phyloP scores from a whole-genome alignment of 495 filamentous ascomycete genomes.

The Sphaerosporella brunnea region DNA sequence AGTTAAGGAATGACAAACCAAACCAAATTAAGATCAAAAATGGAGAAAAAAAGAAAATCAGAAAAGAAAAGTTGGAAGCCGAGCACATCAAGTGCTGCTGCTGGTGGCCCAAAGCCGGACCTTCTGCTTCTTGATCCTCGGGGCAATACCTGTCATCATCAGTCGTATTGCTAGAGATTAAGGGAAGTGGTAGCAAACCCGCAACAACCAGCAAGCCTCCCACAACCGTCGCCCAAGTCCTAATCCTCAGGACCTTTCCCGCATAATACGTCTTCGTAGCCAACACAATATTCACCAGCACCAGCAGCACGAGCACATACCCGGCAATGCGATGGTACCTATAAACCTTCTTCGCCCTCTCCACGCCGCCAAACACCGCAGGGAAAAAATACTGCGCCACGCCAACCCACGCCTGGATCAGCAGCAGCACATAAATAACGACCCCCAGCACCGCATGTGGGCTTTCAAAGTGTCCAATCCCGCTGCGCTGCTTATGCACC shows the following conservation, averaged over 20 bases:
- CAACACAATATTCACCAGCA: constrained; percentile 53
- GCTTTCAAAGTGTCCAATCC: constrained; percentile 49
- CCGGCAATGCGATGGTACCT: constrained; percentile 76
- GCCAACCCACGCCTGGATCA: constrained; percentile 57
- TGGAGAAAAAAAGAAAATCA: too few relatives aligned
- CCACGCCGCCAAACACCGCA: constrained; percentile 52
- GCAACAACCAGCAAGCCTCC: constrained; percentile 40
- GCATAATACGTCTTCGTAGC: constrained; percentile 61
- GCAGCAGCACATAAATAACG: constrained; percentile 51
- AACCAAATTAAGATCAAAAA: too few relatives aligned
- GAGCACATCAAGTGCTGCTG: too few relatives aligned
- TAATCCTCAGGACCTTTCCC: constrained; percentile 41
- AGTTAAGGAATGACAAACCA: too few relatives aligned
- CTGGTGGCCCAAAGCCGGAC: constrained; percentile 41
- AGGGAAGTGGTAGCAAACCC: neutral
- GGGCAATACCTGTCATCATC: constrained; percentile 39
- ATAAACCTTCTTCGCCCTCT: constrained; percentile 63
- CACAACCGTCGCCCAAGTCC: constrained; percentile 52
- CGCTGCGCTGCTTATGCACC: constrained; percentile 13
- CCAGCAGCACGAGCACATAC: constrained; percentile 51
- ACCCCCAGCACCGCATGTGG: constrained; percentile 65
- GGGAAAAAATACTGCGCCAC: constrained; percentile 63
- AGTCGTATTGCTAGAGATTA: too few relatives aligned
- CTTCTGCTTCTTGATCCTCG: constrained; percentile 70
- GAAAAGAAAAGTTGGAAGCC: too few relatives aligned